Conservation (phyloP, 148 eudicot genomes). For the Camellia granthamiana region DNA sequence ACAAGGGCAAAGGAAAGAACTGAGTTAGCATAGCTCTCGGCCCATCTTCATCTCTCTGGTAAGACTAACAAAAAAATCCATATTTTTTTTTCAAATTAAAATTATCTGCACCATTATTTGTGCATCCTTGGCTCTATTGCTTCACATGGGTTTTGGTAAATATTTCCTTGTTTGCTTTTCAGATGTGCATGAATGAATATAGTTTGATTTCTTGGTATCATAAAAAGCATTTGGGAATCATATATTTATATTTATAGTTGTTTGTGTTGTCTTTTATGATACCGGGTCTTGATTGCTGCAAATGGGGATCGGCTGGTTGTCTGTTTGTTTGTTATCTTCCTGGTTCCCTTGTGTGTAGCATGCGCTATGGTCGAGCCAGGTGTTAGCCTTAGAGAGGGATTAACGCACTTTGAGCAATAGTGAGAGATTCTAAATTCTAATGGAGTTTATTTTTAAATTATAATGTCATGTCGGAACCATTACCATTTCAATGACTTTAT, state of each 20-base stretch:
- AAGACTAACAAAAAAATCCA: not conserved
- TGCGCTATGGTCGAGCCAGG: conserved; percentile 33
- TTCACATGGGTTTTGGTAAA: conserved; percentile 11
- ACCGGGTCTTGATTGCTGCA: conserved; percentile 33
- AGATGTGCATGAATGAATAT: conserved; percentile 7
- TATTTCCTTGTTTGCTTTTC: conserved; percentile 21
- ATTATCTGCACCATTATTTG: not conserved
- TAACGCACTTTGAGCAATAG: conserved; percentile 30
- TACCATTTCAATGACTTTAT: not conserved
- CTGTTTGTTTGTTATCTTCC: conserved; percentile 23
- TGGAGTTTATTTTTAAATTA: conserved; percentile 8
- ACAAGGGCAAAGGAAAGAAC: conserved; percentile 78
- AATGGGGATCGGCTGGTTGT: conserved; percentile 53
- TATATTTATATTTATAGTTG: not conserved
- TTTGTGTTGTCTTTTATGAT: conserved; percentile 4
- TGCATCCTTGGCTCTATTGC: conserved; percentile 12
- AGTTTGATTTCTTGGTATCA: conserved; percentile 27
- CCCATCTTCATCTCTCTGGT: conserved; percentile 30
- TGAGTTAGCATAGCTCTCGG: conserved; percentile 19
- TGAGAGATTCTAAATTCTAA: not conserved
- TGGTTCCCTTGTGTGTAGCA: conserved; percentile 45
- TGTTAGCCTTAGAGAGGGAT: conserved; percentile 30
- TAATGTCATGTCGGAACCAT: not conserved
- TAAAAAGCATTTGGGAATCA: conserved; percentile 16
- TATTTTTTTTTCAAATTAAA: not conserved